Conservation (phyloP, 805 yeast genomes). For the Debaryomyces prosopidis region DNA sequence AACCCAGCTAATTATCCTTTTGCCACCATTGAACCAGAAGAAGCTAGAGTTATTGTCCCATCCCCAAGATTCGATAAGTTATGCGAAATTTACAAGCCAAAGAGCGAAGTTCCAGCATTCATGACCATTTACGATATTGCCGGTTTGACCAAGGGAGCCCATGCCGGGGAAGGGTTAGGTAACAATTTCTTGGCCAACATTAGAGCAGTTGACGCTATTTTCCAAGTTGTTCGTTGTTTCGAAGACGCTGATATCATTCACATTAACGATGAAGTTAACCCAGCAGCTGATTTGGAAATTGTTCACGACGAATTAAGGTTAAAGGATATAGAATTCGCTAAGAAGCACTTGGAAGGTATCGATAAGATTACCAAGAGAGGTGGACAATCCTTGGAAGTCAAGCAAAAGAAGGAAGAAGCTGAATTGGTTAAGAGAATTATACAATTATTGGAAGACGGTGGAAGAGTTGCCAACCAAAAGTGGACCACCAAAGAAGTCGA, state of each 20-base stretch:
- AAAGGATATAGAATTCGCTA: slow-evolving; percentile 94
- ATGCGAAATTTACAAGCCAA: slow-evolving; percentile 73
- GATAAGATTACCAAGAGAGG: slow-evolving; percentile 83
- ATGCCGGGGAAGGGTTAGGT: slow-evolving; percentile 96
- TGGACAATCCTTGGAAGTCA: slow-evolving; percentile 86
- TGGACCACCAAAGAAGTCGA: slow-evolving; percentile 95
- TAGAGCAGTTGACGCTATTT: slow-evolving; percentile 96
- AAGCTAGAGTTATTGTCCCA: slow-evolving; percentile 93
- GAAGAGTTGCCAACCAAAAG: slow-evolving; percentile 80
- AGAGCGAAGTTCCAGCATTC: slow-evolving; percentile 85
- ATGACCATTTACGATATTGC: slow-evolving; percentile 96
- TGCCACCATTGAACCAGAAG: slow-evolving; percentile 98
- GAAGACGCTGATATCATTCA: slow-evolving; percentile 98
- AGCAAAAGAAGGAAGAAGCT: slow-evolving; percentile 84
- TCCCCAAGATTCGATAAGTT: slow-evolving; percentile 83
- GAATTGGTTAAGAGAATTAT: slow-evolving; percentile 73
- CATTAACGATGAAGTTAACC: slow-evolving; percentile 90
- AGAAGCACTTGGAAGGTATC: slow-evolving; percentile 73
- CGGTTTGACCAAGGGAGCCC: slow-evolving; percentile 96
- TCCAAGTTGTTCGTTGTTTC: slow-evolving; percentile 96
- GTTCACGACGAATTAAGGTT: slow-evolving; percentile 88
- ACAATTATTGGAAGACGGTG: slow-evolving; percentile 75
- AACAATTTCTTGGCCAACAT: slow-evolving; percentile 96
- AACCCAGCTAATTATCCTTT: slow-evolving; percentile 98
- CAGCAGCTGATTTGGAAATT: slow-evolving; percentile 90